Evolutionary conservation across 768 basidiomycete species (phyloP), one percentile per base, ranked within the genome.

Genomic region (Xerocomellus amylosporus): DNA sequence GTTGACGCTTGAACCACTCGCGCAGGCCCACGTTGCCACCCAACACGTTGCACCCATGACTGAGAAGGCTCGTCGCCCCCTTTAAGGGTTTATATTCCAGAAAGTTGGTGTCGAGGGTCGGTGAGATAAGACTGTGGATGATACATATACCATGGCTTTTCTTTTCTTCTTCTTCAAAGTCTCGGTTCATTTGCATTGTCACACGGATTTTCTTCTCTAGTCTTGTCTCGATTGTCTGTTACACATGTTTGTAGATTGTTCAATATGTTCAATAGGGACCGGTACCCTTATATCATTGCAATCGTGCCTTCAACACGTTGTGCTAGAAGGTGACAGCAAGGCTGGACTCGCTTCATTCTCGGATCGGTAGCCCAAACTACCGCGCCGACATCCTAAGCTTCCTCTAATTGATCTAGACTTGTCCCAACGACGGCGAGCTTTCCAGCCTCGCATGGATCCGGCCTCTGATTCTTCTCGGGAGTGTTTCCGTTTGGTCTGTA

Each of bases 61-160:
- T 8, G 68, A 70, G 54, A 70, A 70, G 60, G 61, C 58, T 46
- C 58, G 53, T 12, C 63, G 62, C 40, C 58, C 70, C 13, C 58
- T 70, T 49, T 70, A 60, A 66, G 30, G 37, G 39, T 31, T 24
- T 22, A 10, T 5, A 26, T 37, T 22, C 10, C 28, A 4, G n/a
- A 43, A 17, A 1, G 20, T 40, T 9, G 26, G 19, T 39, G 51
- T 46, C 9, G 30, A 6, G 37, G 40, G 24, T 31, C 24, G 49
- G 37, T 42, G n/a, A 19, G 33, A 37, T 51, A 5, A 9, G 37
- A 40, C 30, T 28, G 37, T 40, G 31, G 47, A 50, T 52, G 54
- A 51, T 48, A 15, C 34, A 4, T 39, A 45, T 56, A 37, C 31
- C 55, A 39, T 51, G 36, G 38, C 12, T 31, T 41, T 49, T 24